A percentile compares a stretch with the other conserved stretches of the same genome.
Conservation (phyloP, 345 rosid genomes). For the Dimocarpus longan region DNA sequence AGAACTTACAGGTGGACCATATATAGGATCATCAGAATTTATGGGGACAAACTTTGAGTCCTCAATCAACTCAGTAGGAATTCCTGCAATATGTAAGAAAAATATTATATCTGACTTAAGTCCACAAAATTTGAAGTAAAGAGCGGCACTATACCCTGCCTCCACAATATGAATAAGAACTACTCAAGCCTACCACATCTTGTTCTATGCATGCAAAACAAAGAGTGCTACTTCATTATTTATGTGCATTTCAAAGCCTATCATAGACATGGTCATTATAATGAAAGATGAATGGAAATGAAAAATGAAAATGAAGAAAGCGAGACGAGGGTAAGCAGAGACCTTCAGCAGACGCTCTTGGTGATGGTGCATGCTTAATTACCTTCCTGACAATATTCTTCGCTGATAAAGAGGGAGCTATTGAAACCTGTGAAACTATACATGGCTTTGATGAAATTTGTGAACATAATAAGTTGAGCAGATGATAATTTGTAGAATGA, state of each 20-base stretch:
- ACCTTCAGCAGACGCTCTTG: constrained; percentile 56
- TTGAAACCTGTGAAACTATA: constrained; percentile 4
- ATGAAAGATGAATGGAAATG: not conserved
- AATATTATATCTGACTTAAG: not conserved
- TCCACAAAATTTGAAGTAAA: not conserved
- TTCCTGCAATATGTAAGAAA: constrained; percentile 37
- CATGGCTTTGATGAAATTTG: constrained; percentile 19
- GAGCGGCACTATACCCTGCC: not conserved
- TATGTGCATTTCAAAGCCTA: not conserved
- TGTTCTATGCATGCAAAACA: not conserved
- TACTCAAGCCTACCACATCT: not conserved
- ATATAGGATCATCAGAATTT: constrained; percentile 65
- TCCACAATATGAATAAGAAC: not conserved
- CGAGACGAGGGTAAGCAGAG: not conserved
- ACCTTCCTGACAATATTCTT: constrained; percentile 27
- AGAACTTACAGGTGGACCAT: constrained; percentile 91
- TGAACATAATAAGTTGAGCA: constrained; percentile 16
- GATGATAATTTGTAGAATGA: constrained; percentile 13
- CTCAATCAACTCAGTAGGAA: constrained; percentile 53
- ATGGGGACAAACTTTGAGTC: constrained; percentile 84
- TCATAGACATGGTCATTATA: not conserved
- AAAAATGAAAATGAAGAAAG: not conserved
- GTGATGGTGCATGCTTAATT: constrained; percentile 19
- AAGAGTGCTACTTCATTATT: not conserved
- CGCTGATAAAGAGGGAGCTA: constrained; percentile 27